phyloP scores from a whole-genome alignment of 306 rosid species.

The Heteromeles arbutifolia region DNA sequence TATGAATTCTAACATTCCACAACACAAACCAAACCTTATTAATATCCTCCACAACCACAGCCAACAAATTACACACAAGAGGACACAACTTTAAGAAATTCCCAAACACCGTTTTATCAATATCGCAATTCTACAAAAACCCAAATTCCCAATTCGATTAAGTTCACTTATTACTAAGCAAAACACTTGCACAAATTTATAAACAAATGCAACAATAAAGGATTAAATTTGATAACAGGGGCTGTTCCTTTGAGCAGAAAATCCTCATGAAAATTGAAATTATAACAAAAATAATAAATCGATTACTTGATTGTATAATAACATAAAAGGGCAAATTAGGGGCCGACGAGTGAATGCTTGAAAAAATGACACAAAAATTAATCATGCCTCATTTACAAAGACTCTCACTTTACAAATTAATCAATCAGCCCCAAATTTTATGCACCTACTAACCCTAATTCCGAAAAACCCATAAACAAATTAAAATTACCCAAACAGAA shows the following conservation, averaged over 20 bases:
- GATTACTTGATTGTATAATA: no score
- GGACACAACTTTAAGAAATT: not conserved
- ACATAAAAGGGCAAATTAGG: no score
- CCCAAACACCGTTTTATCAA: not conserved
- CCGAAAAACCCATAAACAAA: no score
- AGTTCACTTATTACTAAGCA: not conserved
- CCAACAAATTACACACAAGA: not conserved
- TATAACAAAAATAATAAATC: no score
- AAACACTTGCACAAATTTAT: not conserved
- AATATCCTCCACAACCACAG: not conserved
- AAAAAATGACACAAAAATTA: no score
- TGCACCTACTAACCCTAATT: no score
- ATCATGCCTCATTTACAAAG: no score
- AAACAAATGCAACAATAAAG: not conserved
- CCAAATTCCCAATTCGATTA: not conserved
- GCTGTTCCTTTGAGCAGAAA: not conserved
- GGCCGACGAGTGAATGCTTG: no score
- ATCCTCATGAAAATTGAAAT: not conserved
- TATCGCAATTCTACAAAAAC: not conserved
- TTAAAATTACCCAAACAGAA: no score
- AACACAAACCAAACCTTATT: not conserved
- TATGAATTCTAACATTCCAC: conserved; percentile 26
- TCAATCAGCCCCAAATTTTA: no score
- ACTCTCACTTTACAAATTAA: no score
- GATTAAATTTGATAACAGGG: not conserved